These are phyloP conservation scores for Henningerozyma blattae DNA, from an alignment of 805 yeast genomes.

Conservation along the genomic window DNA sequence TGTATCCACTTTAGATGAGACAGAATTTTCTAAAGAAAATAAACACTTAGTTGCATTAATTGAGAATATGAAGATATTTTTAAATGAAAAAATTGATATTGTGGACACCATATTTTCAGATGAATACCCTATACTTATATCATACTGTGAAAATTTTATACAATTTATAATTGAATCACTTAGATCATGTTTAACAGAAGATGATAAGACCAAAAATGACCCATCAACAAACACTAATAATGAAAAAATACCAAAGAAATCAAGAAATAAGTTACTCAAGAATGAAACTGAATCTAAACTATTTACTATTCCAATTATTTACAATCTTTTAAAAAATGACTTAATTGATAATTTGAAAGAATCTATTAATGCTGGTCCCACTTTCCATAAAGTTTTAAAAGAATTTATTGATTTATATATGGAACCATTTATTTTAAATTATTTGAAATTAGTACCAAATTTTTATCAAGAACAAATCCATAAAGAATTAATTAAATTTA, in stretches of 20 bases:
- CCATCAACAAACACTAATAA: background rate
- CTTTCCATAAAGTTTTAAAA: constrained; percentile 18
- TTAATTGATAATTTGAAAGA: constrained; percentile 27
- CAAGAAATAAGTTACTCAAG: background rate
- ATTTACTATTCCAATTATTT: constrained; percentile 18
- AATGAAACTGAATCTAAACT: background rate
- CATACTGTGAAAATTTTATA: constrained; percentile 28
- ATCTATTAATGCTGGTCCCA: constrained; percentile 27
- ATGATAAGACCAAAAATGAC: constrained; percentile 1
- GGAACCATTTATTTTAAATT: constrained; percentile 25
- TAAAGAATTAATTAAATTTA: constrained; percentile 17
- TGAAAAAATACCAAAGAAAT: background rate
- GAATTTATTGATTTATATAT: constrained; percentile 28
- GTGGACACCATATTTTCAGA: constrained; percentile 30
- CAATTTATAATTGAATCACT: constrained; percentile 23
- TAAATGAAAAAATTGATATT: constrained; percentile 23
- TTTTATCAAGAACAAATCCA: constrained; percentile 21
- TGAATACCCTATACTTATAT: constrained; percentile 28
- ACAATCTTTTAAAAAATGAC: constrained; percentile 15
- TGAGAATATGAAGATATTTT: constrained; percentile 20
- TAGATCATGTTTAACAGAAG: constrained; percentile 9
- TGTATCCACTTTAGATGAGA: constrained; percentile 9
- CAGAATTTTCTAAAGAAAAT: no score
- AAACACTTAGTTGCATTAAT: no score
- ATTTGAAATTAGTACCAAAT: constrained; percentile 21